phyloP scores from a whole-genome alignment of 148 eudicot species.

The Cornus suecica region DNA sequence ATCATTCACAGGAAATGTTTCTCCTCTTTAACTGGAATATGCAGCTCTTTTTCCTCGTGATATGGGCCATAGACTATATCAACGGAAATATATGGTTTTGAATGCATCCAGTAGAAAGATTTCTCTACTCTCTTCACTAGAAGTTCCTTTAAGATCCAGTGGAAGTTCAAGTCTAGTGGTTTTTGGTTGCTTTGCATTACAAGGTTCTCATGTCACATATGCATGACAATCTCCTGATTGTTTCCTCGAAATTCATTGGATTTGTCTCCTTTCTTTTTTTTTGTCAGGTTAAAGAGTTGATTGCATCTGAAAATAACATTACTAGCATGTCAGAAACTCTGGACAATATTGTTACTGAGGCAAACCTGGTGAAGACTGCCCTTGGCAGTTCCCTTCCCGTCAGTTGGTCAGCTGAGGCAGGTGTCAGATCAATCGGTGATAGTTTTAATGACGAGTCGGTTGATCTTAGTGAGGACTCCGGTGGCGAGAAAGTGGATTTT shows the following conservation, averaged over 20 bases:
- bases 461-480: constrained; percentile 16
- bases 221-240: not conserved
- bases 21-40: not conserved
- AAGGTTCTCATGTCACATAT: not conserved
- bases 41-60: not conserved
- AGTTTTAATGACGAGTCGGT: constrained; percentile 16
- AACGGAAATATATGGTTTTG: not conserved
- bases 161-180: not conserved
- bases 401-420: constrained; percentile 75
- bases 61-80: not conserved
- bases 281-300: constrained; percentile 51
- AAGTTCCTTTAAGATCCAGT: not conserved
- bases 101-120: not conserved
- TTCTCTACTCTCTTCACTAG: not conserved
- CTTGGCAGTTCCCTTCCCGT: constrained; percentile 87
- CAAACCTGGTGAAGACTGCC: constrained; percentile 71
- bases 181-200: not conserved
- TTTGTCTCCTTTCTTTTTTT: not conserved
- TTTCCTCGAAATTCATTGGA: not conserved
- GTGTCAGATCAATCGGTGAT: constrained; percentile 26
- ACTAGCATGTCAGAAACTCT: constrained; percentile 27
- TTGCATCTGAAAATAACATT: constrained; percentile 21
- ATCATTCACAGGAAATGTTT: not conserved
- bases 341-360: constrained; percentile 63
- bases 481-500: constrained; percentile 47